Conservation (phyloP, 768 basidiomycete species). For the Lactarius vividus region DNA sequence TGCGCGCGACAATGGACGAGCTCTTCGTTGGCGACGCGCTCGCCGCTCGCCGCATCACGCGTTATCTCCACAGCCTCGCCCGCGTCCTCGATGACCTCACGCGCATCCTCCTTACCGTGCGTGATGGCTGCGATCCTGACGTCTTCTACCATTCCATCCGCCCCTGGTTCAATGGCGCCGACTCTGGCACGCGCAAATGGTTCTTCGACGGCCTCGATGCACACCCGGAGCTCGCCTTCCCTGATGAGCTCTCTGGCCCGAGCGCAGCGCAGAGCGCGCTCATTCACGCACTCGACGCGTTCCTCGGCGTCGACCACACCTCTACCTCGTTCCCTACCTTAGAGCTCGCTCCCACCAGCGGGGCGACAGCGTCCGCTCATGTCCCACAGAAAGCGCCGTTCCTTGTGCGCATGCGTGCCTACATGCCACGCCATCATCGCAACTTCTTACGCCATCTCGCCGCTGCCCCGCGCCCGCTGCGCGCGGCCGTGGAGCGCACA, state of each 20-base stretch:
- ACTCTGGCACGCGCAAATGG: slow-evolving; percentile 39
- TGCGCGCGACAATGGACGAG: slow-evolving; percentile 86
- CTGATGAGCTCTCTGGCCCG: slow-evolving; percentile 50
- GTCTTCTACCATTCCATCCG: slow-evolving; percentile 58
- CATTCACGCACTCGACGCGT: slow-evolving; percentile 52
- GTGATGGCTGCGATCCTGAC: slow-evolving; percentile 67
- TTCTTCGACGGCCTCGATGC: slow-evolving; percentile 47
- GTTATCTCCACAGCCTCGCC: slow-evolving; percentile 63
- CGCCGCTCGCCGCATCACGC: slow-evolving; percentile 47
- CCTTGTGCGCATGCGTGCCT: slow-evolving; percentile 53
- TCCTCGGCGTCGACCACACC: slow-evolving; percentile 48
- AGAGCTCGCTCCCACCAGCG: not conserved
- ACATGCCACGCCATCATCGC: slow-evolving; percentile 63
- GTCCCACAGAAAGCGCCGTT: slow-evolving; percentile 33
- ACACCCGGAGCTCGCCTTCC: slow-evolving; percentile 33
- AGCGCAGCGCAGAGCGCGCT: slow-evolving; percentile 63
- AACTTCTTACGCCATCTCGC: slow-evolving; percentile 53
- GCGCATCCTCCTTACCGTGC: slow-evolving; percentile 57
- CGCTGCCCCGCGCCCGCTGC: slow-evolving; percentile 45
- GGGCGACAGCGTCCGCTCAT: not conserved
- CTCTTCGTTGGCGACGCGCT: slow-evolving; percentile 65
- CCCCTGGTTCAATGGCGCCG: slow-evolving; percentile 61
- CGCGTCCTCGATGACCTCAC: slow-evolving; percentile 63
- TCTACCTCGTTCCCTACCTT: slow-evolving; percentile 29
- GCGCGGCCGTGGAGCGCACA: slow-evolving; percentile 39